phyloP scores from a whole-genome alignment of 768 basidiomycete genomes.

The Russula ochroleuca region DNA sequence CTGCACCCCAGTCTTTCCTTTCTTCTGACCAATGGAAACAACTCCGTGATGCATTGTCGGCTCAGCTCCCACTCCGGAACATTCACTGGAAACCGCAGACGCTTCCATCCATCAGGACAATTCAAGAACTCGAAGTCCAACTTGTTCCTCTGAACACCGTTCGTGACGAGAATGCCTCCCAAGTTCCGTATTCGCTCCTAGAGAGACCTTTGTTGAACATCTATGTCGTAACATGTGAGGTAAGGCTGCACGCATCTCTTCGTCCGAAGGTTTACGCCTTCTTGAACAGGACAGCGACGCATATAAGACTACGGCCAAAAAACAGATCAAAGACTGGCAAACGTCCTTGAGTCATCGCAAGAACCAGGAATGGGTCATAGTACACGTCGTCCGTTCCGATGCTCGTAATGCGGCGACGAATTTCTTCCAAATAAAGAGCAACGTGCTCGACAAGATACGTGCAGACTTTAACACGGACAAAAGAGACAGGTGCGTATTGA shows the following conservation, averaged over 20 bases:
- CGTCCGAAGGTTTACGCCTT: slow-evolving; percentile 22
- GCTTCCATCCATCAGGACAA: slow-evolving; percentile 70
- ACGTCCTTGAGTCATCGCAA: slow-evolving; percentile 56
- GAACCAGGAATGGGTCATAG: slow-evolving; percentile 90
- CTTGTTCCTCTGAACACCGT: slow-evolving; percentile 63
- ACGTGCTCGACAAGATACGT: slow-evolving; percentile 83
- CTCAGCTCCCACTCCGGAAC: slow-evolving; percentile 79
- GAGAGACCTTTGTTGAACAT: slow-evolving; percentile 86
- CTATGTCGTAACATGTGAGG: slow-evolving; percentile 86
- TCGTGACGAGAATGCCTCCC: slow-evolving; percentile 70
- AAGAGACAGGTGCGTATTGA: slow-evolving; percentile 61
- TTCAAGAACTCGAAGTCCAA: slow-evolving; percentile 81
- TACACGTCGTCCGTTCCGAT: slow-evolving; percentile 79
- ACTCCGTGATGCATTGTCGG: slow-evolving; percentile 56
- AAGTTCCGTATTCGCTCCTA: slow-evolving; percentile 70
- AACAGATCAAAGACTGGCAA: slow-evolving; percentile 94
- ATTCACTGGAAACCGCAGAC: slow-evolving; percentile 87
- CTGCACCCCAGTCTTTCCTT: slow-evolving; percentile 58
- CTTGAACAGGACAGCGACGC: slow-evolving; percentile 54
- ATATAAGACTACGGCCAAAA: slow-evolving; percentile 73
- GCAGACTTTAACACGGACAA: slow-evolving; percentile 90
- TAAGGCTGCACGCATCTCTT: slow-evolving; percentile 36
- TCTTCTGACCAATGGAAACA: slow-evolving; percentile 72
- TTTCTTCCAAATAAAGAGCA: slow-evolving; percentile 80
- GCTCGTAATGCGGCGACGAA: slow-evolving; percentile 53